Evolutionary conservation across 2,329 filamentous ascomycete species (phyloP), one percentile per base, ranked within the genome.

Genomic region (Penicillium sp.): DNA sequence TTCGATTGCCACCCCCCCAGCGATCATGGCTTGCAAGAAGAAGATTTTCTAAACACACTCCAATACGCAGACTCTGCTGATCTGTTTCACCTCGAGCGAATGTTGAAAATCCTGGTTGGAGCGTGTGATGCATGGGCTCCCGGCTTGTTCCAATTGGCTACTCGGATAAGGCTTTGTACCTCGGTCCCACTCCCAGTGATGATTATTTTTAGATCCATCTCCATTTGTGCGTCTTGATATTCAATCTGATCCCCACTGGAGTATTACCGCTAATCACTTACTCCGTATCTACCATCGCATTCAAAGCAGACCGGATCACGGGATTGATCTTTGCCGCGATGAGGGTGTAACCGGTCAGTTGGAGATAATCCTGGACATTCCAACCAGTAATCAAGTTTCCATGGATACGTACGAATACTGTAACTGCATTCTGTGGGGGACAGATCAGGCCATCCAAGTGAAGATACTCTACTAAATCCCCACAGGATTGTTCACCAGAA

Each of bases 131-230:
- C 50, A 46, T 37, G 35, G 29, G 11, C 27, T 46, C 48, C 50
- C 55, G 55, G 37, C 16, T 7, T 51, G 33, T 54, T 58, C 55
- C 55, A 58, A 58, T 58, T 58, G 55, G 55, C 31, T 27, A 23
- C 25, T 26, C 49, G 47, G 29, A 25, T 42, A 27, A 45, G 16
- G 23, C 39, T 42, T 42, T 10, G 39, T 27, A 11, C 16, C 27
- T 27, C 45, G 26, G 45, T 47, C 45, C 45, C 45, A 47, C 44
- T 46, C 11, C 29, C 46, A 33, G 13, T 23, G 14, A 23, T 13
- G 42, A 23, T 49, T 49, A 49, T 51, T 51, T 51, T 51, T 37
- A 52, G 49, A 29, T 31, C 14, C 9, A 23, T 21, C 3, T 23
- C 39, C 4, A 21, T 42, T 42, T 42, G 37, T 42, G 37, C 37